Evolutionary conservation across 257 asterid species (phyloP), one percentile per base, ranked within the genome.

Genomic region (Plectranthus barbatus): DNA sequence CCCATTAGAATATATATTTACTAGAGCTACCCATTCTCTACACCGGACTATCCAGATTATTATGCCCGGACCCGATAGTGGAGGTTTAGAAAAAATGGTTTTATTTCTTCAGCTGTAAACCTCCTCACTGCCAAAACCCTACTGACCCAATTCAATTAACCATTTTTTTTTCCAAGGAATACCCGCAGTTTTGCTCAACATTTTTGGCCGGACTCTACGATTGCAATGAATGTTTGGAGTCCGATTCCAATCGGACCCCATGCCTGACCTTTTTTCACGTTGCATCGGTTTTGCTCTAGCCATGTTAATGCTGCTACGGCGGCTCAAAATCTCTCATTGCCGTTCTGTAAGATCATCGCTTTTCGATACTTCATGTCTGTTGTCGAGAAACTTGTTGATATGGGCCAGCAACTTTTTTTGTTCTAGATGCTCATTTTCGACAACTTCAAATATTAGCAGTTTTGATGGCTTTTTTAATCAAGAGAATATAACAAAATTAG

Each of bases 281-380:
- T 68, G 70, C 75, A 70, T 75, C 71, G 76, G 55, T 47, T 53
- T 74, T 71, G 64, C 55, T 49, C 63, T 68, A 70, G 83, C 85
- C 77, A 87, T 90, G 95, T 77, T 83, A 73, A 29, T 80, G 75
- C 74, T 80, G 76, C 71, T 74, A 62, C 88, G 94, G 83, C 78
- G 84, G 75, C 81, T 75, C 66, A 77, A 74, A 73, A 76, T 48
- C 59, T 74, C 76, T 3, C 79, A 60, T 19, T 51, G 56, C 41
- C 72, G 62, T 52, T 71, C 64, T 66, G 85, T 77, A 69, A 79
- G 84, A 67, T 64, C 80, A 37, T 62, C 71, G 33, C 17, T 58
- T 7, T 52, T 72, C 23, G 42, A 58, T 36, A 54, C 72, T 53
- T 31, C 82, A 2, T 64, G 8, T 63, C 10, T 72, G 13, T 36